Percentiles rank a stretch among this genome's conserved stretches.
phyloP scores from a whole-genome alignment of 495 filamentous ascomycete species.

The Staphylotrichum tortipilum region DNA sequence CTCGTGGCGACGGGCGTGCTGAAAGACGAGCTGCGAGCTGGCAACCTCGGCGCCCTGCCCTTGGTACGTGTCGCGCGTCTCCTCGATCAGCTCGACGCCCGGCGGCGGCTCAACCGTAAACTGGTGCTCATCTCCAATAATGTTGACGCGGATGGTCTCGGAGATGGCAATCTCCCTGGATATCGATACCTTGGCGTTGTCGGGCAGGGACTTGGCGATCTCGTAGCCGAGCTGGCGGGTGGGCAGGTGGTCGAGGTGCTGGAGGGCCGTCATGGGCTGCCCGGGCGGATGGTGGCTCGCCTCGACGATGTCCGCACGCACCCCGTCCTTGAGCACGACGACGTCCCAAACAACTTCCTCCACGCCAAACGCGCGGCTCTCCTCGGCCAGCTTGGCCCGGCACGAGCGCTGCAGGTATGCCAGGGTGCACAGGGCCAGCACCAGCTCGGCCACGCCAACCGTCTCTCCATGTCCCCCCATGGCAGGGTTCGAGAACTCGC shows the following conservation, averaged over 20 bases:
- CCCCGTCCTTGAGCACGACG: constrained; percentile 59
- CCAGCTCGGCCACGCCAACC: constrained; percentile 56
- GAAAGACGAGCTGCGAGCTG: constrained; percentile 20
- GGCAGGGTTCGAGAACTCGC: constrained; percentile 60
- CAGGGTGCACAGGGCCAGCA: constrained; percentile 60
- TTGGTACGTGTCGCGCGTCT: constrained; percentile 19
- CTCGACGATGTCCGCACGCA: constrained; percentile 50
- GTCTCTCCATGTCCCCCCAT: constrained; percentile 49
- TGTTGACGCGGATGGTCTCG: constrained; percentile 64
- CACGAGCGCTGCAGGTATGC: constrained; percentile 65
- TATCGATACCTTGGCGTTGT: constrained; percentile 52
- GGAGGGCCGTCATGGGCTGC: neutral
- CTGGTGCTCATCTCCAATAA: constrained; percentile 52
- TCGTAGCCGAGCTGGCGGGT: constrained; percentile 38
- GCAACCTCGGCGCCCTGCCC: neutral
- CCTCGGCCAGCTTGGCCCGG: constrained; percentile 48
- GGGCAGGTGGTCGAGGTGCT: constrained; percentile 26
- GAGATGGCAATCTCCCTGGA: constrained; percentile 55
- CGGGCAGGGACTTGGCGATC: constrained; percentile 37
- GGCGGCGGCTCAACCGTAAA: constrained; percentile 55
- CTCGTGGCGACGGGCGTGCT: constrained; percentile 29
- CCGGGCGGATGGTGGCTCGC: constrained; percentile 27
- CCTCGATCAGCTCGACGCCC: constrained; percentile 57
- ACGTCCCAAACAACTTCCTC: constrained; percentile 72
- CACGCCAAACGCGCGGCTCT: constrained; percentile 41